Percentiles rank a stretch among this genome's conserved stretches.
Evolutionary conservation across 1,284 basidiomycete genomes (phyloP).

Genomic region (Kwoniella shivajii): DNA sequence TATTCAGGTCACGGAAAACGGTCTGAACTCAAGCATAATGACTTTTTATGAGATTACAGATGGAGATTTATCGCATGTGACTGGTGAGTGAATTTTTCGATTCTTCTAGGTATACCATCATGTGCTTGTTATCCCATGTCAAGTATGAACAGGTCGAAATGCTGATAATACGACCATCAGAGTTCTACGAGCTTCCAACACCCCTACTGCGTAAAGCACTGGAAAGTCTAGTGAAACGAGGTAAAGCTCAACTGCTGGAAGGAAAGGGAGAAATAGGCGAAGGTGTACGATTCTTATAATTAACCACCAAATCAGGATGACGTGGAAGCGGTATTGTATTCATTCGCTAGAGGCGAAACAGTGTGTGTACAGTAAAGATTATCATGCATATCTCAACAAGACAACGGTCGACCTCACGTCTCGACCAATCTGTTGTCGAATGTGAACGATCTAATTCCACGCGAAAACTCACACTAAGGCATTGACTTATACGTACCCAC

Average conservation of each 20-base stretch:
- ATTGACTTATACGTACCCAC: slow-evolving; percentile 68
- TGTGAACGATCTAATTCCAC: too few species aligned
- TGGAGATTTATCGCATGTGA: slow-evolving; percentile 55
- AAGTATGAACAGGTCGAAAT: too few species aligned
- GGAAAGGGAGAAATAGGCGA: slow-evolving; percentile 56
- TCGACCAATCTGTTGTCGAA: too few species aligned
- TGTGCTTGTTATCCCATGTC: too few species aligned
- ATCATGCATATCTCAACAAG: too few species aligned
- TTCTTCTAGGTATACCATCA: too few species aligned
- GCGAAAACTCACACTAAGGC: not conserved
- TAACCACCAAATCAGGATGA: too few species aligned
- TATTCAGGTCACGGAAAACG: slow-evolving; percentile 57
- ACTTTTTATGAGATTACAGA: slow-evolving; percentile 61
- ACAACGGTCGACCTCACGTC: too few species aligned
- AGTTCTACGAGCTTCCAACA: slow-evolving; percentile 56
- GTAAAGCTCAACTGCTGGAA: slow-evolving; percentile 58
- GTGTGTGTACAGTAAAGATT: too few species aligned
- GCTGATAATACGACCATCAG: too few species aligned
- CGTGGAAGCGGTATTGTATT: too few species aligned
- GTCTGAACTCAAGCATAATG: slow-evolving; percentile 58
- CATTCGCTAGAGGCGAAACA: too few species aligned
- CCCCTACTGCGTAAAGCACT: slow-evolving; percentile 55
- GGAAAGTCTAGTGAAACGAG: slow-evolving; percentile 56
- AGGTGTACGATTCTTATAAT: slow-evolving; percentile 57
- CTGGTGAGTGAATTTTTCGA: slow-evolving; percentile 43